These are phyloP conservation scores for Marasmius sp. DNA, from an alignment of 1,284 basidiomycete genomes.

Conservation along the genomic window DNA sequence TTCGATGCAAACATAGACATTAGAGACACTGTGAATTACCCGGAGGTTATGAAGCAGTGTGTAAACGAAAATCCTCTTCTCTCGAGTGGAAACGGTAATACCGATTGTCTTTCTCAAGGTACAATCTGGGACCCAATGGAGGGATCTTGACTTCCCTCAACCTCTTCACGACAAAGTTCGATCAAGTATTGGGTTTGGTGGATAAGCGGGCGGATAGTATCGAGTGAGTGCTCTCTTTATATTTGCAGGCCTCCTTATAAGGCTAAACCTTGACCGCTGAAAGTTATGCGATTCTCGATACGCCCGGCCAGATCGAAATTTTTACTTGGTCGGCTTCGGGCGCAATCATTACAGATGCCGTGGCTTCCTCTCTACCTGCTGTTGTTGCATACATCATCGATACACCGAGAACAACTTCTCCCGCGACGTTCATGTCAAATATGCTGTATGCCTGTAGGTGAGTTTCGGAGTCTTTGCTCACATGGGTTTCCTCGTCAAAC, in stretches of 20 bases:
- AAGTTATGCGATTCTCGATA: slow-evolving; percentile 94
- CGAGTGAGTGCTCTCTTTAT: slow-evolving; percentile 61
- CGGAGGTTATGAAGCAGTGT: slow-evolving; percentile 99
- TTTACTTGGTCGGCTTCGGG: slow-evolving; percentile 99
- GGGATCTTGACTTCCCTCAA: slow-evolving; percentile 97
- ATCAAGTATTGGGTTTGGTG: slow-evolving; percentile 91
- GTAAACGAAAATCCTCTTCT: slow-evolving; percentile 34
- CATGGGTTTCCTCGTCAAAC: neutral
- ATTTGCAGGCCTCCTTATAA: neutral
- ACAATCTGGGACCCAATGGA: slow-evolving; percentile 97
- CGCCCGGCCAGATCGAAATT: slow-evolving; percentile 99
- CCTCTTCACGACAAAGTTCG: slow-evolving; percentile 98
- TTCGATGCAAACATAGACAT: slow-evolving; percentile 99
- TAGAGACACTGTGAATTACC: slow-evolving; percentile 95
- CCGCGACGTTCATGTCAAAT: slow-evolving; percentile 99
- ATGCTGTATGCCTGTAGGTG: slow-evolving; percentile 99
- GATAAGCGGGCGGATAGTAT: slow-evolving; percentile 89
- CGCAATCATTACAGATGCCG: slow-evolving; percentile 97
- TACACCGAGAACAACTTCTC: slow-evolving; percentile 91
- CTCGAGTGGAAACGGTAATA: slow-evolving; percentile 16
- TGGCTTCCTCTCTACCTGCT: slow-evolving; percentile 90
- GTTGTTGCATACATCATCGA: slow-evolving; percentile 98
- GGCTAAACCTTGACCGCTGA: neutral
- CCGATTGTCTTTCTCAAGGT: slow-evolving; percentile 50
- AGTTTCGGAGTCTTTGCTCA: slow-evolving; percentile 20